Conservation (phyloP, 306 rosid species). For the Quercus ilex region DNA sequence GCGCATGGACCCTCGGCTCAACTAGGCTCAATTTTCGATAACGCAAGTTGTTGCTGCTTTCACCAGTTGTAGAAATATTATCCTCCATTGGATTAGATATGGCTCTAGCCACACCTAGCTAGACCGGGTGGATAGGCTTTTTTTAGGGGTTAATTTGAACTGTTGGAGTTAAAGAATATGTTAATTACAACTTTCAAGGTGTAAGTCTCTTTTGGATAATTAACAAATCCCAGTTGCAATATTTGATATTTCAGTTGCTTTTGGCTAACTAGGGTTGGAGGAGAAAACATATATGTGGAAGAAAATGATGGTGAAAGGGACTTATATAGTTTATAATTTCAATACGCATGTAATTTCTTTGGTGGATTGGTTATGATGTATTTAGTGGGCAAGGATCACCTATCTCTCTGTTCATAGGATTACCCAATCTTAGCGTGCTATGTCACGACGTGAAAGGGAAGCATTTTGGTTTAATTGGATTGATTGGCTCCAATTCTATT, state of each 20-base stretch:
- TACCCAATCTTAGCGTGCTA: not conserved
- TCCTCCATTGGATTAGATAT: not conserved
- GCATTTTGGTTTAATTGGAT: not conserved
- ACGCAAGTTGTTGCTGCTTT: not conserved
- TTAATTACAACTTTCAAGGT: not conserved
- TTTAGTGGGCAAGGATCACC: not conserved
- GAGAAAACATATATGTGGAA: not conserved
- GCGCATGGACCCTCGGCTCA: not conserved
- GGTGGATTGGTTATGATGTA: not conserved
- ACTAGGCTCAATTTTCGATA: not conserved
- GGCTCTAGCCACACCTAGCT: not conserved
- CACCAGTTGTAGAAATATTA: not conserved
- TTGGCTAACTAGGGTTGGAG: not conserved
- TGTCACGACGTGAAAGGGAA: not conserved
- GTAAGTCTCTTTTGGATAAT: not conserved
- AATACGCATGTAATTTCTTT: not conserved
- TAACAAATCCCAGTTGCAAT: not conserved
- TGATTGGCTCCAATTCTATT: not conserved
- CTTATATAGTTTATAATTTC: not conserved
- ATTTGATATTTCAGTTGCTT: not conserved
- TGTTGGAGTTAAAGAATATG: not conserved
- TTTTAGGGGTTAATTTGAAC: not conserved
- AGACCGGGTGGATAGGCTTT: not conserved
- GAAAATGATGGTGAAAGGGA: not conserved
- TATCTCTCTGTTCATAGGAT: constrained; percentile 4